Base-by-base conservation (phyloP, 2,329 filamentous ascomycete species). In the Chalara sp. region DNA sequence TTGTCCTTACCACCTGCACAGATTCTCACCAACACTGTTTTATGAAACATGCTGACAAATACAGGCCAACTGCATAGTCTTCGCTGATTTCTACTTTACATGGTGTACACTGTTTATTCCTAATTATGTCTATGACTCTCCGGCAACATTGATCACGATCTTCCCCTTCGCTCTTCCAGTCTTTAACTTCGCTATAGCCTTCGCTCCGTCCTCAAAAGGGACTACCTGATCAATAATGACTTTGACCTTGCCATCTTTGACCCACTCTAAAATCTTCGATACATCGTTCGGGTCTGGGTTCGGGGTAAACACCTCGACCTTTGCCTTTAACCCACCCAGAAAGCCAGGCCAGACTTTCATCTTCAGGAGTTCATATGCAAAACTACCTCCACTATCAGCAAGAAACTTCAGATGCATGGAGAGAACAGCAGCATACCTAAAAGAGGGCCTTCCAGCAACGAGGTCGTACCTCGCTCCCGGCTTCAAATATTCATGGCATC, bases 371-470 rank as follows among this genome's bases (percentile, higher is more conserved):
- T 52, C 49, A 21, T 21, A 21, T 21, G 21, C 21, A 21, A 21
- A 21, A 21, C 21, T 21, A 21, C 21, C 21, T 21, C 21, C 21
- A 21, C 21, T 21, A 21, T 21, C 21, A 21, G 21, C 21, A 21
- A 21, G 21, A 21, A 21, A 21, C 21, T 21, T 21, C 2, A 21
- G 21, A 21, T 21, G 21, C 21, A 21, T 21, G 21, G 21, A 21
- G 2, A 21, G 21, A 21, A 21, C 21, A 1, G 30, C 5, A 1
- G 55, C 13, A 10, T 31, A 32, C 8, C 32, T 5, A 6, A 57
- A 76, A 62, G 86, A 85, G 58, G 85, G 79, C 44, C 85, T 70
- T 13, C 50, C 74, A 52, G 81, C 76, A 56, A 86, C 80, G 39
- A 55, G 48, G 4, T 60, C 39, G 31, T 53, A 58, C 11, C 29